Percentiles rank a stretch among this genome's conserved stretches.
Evolutionary conservation across 106 monocot species (phyloP).

Genomic region (Allium cepa): DNA sequence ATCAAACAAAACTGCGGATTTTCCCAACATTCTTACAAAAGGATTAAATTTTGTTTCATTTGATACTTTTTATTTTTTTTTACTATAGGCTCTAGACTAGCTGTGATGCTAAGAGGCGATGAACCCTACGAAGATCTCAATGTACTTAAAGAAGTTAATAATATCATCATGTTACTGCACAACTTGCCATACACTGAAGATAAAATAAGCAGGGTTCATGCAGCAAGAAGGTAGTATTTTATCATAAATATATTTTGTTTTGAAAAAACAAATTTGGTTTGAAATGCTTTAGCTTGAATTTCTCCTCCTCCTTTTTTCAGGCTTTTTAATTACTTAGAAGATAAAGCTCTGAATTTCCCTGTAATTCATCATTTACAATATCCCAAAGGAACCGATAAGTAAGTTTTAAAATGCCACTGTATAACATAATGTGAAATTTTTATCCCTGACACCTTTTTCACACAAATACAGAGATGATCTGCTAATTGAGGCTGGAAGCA

Average conservation of each 20-base stretch:
- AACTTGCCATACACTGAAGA: constrained; percentile 62
- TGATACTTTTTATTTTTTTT: constrained; percentile 2
- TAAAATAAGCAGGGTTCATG: constrained; percentile 77
- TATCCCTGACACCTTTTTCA: not conserved
- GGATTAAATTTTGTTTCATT: not conserved
- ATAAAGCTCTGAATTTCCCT: constrained; percentile 63
- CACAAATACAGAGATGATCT: constrained; percentile 65
- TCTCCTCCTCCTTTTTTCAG: constrained; percentile 34
- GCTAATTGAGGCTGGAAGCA: constrained; percentile 82
- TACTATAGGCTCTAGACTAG: constrained; percentile 67
- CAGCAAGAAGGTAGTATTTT: constrained; percentile 68
- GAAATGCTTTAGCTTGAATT: not conserved
- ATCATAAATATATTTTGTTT: too few species aligned
- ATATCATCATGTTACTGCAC: constrained; percentile 89
- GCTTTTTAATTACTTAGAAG: constrained; percentile 80
- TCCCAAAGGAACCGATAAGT: constrained; percentile 61
- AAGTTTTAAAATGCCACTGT: not conserved
- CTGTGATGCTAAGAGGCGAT: constrained; percentile 82
- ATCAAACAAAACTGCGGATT: too few species aligned
- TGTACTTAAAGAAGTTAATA: constrained; percentile 41
- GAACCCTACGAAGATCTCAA: constrained; percentile 83
- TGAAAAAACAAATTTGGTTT: too few species aligned
- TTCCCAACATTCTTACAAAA: not conserved
- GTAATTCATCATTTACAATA: constrained; percentile 93
- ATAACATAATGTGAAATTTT: too few species aligned